Conservation (phyloP, 345 rosid species). For the Salix brachista region DNA sequence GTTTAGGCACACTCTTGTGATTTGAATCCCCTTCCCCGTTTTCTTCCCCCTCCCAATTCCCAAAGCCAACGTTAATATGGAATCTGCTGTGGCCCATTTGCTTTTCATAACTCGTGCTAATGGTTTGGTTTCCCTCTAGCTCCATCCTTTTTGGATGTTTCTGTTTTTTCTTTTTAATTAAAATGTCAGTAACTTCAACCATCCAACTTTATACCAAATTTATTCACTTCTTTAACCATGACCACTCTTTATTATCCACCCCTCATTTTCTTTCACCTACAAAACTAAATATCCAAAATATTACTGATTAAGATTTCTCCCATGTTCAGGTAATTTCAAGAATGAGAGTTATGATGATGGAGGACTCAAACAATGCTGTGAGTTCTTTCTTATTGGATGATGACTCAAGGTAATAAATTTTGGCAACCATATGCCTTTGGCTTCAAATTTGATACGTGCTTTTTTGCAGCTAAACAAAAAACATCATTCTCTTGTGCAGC, state of each 20-base stretch:
- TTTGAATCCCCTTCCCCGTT: no score
- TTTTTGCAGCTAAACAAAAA: neutral
- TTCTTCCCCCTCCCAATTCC: no score
- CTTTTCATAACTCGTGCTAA: no score
- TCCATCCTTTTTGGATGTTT: no score
- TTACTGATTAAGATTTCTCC: neutral
- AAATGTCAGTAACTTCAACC: no score
- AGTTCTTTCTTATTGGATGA: conserved; percentile 87
- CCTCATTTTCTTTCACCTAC: neutral
- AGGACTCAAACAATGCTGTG: conserved; percentile 77
- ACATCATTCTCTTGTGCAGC: conserved; percentile 36
- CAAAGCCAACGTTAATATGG: no score
- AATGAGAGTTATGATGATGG: conserved; percentile 88
- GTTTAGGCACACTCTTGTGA: no score
- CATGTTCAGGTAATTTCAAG: conserved; percentile 61
- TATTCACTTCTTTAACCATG: no score
- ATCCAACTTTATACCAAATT: no score
- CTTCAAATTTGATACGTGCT: neutral
- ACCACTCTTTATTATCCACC: neutral
- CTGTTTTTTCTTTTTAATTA: no score
- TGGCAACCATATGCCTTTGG: neutral
- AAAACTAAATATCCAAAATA: neutral
- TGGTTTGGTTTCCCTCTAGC: no score
- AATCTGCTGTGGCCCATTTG: no score
- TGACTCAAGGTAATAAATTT: conserved; percentile 65